Percentiles rank a stretch among this genome's conserved stretches.
phyloP scores from a whole-genome alignment of 352 stramenopile species.

The Halophytophthora polymorphica region DNA sequence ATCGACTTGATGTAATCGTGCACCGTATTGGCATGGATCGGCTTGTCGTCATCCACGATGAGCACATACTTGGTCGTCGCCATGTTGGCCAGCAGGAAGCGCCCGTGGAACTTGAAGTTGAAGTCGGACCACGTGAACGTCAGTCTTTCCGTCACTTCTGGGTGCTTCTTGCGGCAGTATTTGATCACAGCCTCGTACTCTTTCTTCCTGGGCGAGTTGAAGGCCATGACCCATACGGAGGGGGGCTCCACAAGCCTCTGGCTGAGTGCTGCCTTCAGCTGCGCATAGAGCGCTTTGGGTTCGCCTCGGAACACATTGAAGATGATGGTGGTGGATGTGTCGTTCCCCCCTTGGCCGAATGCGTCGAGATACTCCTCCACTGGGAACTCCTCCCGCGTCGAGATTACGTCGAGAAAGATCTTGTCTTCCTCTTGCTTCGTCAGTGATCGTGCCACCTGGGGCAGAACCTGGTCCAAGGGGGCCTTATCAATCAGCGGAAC shows the following conservation, averaged over 20 bases:
- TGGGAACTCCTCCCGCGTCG: slow-evolving; percentile 4
- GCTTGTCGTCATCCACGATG: slow-evolving; percentile 28
- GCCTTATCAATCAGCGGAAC: too few relatives aligned
- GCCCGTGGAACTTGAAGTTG: slow-evolving; percentile 32
- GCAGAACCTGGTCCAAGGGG: too few relatives aligned
- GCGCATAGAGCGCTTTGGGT: slow-evolving; percentile 22
- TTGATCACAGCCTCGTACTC: slow-evolving; percentile 26
- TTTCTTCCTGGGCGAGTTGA: slow-evolving; percentile 22
- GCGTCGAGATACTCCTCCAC: slow-evolving; percentile 37
- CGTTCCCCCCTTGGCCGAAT: slow-evolving; percentile 13
- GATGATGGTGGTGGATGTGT: slow-evolving; percentile 52
- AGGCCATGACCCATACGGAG: slow-evolving; percentile 42
- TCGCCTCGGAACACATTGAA: slow-evolving; percentile 50
- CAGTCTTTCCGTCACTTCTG: slow-evolving; percentile 4
- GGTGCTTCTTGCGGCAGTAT: slow-evolving; percentile 4
- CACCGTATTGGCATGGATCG: slow-evolving; percentile 23
- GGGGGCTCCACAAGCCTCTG: slow-evolving; percentile 23
- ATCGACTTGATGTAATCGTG: slow-evolving; percentile 23
- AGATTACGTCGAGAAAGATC: too few relatives aligned
- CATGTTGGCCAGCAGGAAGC: slow-evolving; percentile 32
- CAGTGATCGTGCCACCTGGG: too few relatives aligned
- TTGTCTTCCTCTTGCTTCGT: too few relatives aligned
- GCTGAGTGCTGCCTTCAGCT: slow-evolving; percentile 19
- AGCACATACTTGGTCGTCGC: slow-evolving; percentile 33
- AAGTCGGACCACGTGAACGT: slow-evolving; percentile 26